These are phyloP conservation scores for Zelopaecilomyces penicillatus DNA, from an alignment of 2,329 filamentous ascomycete genomes.

Conservation along the genomic window DNA sequence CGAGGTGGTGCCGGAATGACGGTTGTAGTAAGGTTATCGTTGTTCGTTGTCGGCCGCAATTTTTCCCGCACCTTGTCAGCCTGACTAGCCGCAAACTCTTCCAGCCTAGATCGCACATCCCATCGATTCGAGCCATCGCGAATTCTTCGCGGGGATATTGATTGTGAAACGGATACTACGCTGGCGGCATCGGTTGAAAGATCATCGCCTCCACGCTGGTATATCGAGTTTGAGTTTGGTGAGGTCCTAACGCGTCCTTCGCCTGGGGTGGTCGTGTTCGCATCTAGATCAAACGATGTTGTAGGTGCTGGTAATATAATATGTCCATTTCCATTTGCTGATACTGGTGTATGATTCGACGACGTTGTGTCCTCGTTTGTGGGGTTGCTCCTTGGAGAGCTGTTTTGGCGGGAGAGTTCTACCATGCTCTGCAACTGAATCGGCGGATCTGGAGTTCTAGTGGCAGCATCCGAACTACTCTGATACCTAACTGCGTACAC, in stretches of 20 bases:
- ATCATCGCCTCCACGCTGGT: background rate
- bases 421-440: constrained; percentile 19
- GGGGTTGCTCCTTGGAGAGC: constrained; percentile 18
- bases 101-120: constrained; percentile 49
- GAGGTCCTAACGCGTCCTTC: constrained; percentile 11
- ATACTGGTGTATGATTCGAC: constrained; percentile 10
- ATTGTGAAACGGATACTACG: constrained; percentile 2
- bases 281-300: constrained; percentile 19
- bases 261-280: constrained; percentile 18
- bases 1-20: constrained; percentile 55
- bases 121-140: constrained; percentile 31
- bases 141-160: constrained; percentile 1
- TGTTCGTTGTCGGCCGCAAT: constrained; percentile 45
- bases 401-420: constrained; percentile 28
- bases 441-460: constrained; percentile 35
- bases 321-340: constrained; percentile 15
- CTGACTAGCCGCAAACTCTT: constrained; percentile 53
- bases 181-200: background rate
- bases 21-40: constrained; percentile 47
- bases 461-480: constrained; percentile 43
- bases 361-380: constrained; percentile 18
- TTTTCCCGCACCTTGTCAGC: constrained; percentile 52
- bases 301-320: constrained; percentile 9
- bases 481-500: constrained; percentile 57
- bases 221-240: too few species aligned